Evolutionary conservation across 352 stramenopile genomes (phyloP), one percentile per base, ranked within the genome.

Genomic region (Detonula confervacea): DNA sequence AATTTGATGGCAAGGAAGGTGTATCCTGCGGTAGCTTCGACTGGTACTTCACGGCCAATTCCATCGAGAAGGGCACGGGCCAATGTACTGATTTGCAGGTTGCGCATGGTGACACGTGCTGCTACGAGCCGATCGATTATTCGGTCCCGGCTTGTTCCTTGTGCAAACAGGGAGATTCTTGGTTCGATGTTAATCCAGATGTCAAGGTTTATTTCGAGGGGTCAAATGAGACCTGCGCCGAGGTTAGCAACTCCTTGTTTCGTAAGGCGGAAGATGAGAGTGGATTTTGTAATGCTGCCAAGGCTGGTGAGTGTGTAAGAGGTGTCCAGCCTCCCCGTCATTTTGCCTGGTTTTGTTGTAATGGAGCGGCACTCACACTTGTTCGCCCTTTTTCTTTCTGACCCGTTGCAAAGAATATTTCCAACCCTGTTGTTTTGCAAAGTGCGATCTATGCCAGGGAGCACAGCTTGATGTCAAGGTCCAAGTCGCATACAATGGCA

Each of bases 211-310:
- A 61, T 20, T 88, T 78, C 64, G 71, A 84, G 66, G 72, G 72
- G 3, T 55, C 51, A 29, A 72, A 69, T 9, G 80, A 56, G 56
- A 77, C 81, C 39, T 88, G 81, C 65, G 81, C 81, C 7, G 66
- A 84, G 55, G 71, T 88, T 0, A 80, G 51, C 72, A 88, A 83
- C 52, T 80, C 68, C 24, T 47, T 88, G n/a, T 88, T 83, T 65
- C 71, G 81, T 4, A 81, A 83, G 70, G 27, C 54, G 52, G 81
- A 88, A 54, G 75, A 88, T 55, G 56, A 70, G 51, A 83, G 73
- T 59, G 76, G 51, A 57, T 76, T 79, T 49, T 88, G 81, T 30
- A 46, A 57, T 49, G 61, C 73, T 39, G 72, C 75, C 4, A 66
- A 47, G 39, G 52, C 46, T 24, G 70, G n/a, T n/a, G n/a, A n/a